Evolutionary conservation across 1,284 basidiomycete genomes (phyloP).

Genomic region (Abortiporus biennis): DNA sequence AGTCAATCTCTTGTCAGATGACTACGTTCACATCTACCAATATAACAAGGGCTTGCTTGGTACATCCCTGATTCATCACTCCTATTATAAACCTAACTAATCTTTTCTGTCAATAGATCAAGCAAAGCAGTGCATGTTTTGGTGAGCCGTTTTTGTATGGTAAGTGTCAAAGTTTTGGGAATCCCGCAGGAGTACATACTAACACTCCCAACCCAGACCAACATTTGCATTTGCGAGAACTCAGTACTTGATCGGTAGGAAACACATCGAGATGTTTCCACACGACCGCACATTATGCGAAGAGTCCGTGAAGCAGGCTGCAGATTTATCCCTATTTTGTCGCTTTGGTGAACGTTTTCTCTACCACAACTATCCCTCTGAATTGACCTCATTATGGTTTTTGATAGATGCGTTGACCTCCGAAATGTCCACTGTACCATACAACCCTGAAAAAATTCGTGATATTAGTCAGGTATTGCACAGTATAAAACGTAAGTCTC

Average conservation of each 20-base stretch:
- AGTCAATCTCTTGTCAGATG: neutral
- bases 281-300: slow-evolving; percentile 9
- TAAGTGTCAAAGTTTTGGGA: slow-evolving; percentile 11
- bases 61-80: too few relatives aligned
- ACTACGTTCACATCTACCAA: neutral
- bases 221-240: too few relatives aligned
- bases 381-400: too few relatives aligned
- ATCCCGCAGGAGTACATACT: too few relatives aligned
- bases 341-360: neutral
- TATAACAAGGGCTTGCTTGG: too few relatives aligned
- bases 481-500: slow-evolving; percentile 7
- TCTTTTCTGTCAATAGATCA: slow-evolving; percentile 9
- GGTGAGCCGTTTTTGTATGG: slow-evolving; percentile 4
- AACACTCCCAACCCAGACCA: too few relatives aligned
- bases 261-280: slow-evolving; percentile 14
- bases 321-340: neutral
- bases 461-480: slow-evolving; percentile 1
- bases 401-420: slow-evolving; percentile 17
- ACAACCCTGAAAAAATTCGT: slow-evolving; percentile 8
- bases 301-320: neutral
- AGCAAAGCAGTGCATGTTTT: neutral
- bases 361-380: too few relatives aligned
- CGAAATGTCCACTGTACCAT: slow-evolving; percentile 12
- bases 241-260: too few relatives aligned
- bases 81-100: too few relatives aligned